Evolutionary conservation across 768 basidiomycete species (phyloP).

Genomic region (Russula vinacea): DNA sequence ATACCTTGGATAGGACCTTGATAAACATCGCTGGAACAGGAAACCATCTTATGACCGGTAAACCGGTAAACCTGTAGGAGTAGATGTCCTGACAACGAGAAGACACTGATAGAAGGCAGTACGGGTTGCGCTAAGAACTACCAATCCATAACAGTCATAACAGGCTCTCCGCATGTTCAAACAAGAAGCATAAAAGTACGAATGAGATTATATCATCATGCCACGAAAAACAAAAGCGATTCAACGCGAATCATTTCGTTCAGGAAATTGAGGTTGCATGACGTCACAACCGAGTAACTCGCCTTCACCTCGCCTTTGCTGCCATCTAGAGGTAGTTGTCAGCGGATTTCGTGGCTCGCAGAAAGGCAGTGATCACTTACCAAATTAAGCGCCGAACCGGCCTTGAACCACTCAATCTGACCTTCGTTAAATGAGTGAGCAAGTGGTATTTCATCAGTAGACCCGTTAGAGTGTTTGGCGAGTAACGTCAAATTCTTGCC

Average conservation of each 20-base stretch:
- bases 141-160: background rate
- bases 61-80: background rate
- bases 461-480: constrained; percentile 80
- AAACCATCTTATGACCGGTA: background rate
- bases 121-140: background rate
- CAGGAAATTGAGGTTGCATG: background rate
- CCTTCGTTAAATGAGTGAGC: constrained; percentile 96
- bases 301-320: constrained; percentile 8
- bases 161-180: background rate
- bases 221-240: constrained; percentile 3
- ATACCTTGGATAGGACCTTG: background rate
- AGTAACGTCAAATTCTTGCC: constrained; percentile 86
- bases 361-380: constrained; percentile 41
- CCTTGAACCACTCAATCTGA: constrained; percentile 98
- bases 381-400: constrained; percentile 89
- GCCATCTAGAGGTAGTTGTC: constrained; percentile 20
- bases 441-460: constrained; percentile 69
- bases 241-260: background rate
- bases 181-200: background rate
- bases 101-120: background rate
- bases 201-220: constrained; percentile 15
- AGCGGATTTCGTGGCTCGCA: background rate
- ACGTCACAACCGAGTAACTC: background rate
- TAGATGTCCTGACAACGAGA: background rate
- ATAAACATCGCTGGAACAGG: background rate